Evolutionary conservation across 169 alveolate genomes (phyloP).

Genomic region (Theileria luwenshuni): DNA sequence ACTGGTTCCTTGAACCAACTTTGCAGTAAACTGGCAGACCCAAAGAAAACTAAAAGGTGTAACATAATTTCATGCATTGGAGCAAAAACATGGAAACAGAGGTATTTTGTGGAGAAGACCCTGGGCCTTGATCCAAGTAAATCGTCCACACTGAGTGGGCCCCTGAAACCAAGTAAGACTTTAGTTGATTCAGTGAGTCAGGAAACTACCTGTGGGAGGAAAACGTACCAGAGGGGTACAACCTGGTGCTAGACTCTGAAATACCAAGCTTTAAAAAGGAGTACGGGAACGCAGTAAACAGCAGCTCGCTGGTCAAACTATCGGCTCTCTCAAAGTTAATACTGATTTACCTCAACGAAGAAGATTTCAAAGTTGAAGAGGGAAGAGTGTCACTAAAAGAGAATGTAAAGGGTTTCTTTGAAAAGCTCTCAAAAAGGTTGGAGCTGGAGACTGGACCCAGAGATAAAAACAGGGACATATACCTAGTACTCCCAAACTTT

Average conservation of each 20-base stretch:
- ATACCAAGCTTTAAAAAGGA: conserved; percentile 28
- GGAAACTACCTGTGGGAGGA: conserved; percentile 55
- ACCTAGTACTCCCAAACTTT: conserved; percentile 17
- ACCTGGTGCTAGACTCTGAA: conserved; percentile 45
- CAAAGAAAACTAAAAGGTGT: conserved; percentile 5
- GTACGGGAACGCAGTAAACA: not conserved
- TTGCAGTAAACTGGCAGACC: conserved; percentile 1
- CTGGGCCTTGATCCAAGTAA: conserved; percentile 33
- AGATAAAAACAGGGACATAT: conserved; percentile 4
- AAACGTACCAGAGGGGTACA: conserved; percentile 26
- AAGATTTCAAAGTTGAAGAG: conserved; percentile 18
- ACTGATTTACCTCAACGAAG: conserved; percentile 27
- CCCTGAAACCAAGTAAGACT: conserved; percentile 47
- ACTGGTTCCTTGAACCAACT: not conserved
- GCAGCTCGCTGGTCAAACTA: conserved; percentile 9
- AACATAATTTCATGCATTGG: conserved; percentile 49
- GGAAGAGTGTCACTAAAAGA: conserved; percentile 20
- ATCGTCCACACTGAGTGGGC: conserved; percentile 44
- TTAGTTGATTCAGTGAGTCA: not conserved
- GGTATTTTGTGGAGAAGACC: conserved; percentile 24
- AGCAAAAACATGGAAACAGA: conserved; percentile 39
- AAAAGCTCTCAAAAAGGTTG: conserved; percentile 9
- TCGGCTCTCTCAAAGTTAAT: conserved; percentile 40
- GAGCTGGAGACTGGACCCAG: conserved; percentile 2
- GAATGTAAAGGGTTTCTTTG: conserved; percentile 16